Base-by-base conservation (phyloP, 768 basidiomycete species). In the Boletus tomentosulus region DNA sequence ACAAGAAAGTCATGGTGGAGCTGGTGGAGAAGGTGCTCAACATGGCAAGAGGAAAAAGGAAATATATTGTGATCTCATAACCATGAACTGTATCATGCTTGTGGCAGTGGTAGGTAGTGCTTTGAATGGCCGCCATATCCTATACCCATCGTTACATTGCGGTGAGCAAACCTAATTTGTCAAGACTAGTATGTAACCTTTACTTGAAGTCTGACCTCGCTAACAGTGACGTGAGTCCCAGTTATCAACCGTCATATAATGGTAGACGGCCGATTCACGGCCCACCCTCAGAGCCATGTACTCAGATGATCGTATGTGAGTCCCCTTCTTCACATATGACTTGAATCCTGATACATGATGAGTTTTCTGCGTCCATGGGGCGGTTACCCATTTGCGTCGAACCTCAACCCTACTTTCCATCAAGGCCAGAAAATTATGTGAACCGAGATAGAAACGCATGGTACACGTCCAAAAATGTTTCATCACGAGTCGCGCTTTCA, bases 1-100 rank as follows among this genome's bases (percentile, higher is more conserved):
- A 66, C 57, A 70, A 68, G 50, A 65, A 67, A 48, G 51, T 24
- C 41, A 28, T 43, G 58, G 27, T 33, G 53, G 53, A 33, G 39
- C 6, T 39, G 56, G 50, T 27, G 60, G 35, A 7, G 62, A 56
- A 11, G 54, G 37, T 35, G 12, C 34, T 42, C 39, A 15, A 19
- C 50, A 35, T 19, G 55, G 45, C 30, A 66, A 61, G 50, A 44
- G 56, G 37, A 50, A 30, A 48, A 64, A 61, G 25, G 51, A 44
- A 45, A 12, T 13, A 25, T 39, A 30, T 47, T 46, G 6, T 65
- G 48, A 65, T 47, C 30, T 28, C 24, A 28, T 42, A 13, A 39
- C 16, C 24, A 22, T 19, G n/a, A 41, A 22, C 28, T 37, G 16
- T 38, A n/a, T 16, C 16, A 4, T 19, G 38, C 38, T 39, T 15